These are phyloP conservation scores for Chlorella sp. DNA, from an alignment of 139 green algal genomes.

Conservation along the genomic window DNA sequence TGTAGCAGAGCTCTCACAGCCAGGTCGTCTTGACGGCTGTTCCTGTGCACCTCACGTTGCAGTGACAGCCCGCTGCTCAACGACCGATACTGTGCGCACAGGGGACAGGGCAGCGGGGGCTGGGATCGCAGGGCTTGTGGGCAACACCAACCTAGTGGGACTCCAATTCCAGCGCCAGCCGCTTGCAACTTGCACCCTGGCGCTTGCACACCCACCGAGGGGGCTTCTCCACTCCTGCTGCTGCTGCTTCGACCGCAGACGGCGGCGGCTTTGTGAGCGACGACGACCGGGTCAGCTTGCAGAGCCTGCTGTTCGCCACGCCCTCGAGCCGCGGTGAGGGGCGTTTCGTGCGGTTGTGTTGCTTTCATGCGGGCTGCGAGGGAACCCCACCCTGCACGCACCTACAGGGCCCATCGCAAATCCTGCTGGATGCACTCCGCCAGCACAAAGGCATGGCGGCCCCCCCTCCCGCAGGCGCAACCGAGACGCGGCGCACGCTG, in stretches of 20 bases:
- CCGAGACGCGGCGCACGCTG: neutral
- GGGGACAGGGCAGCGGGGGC: conserved; percentile 58
- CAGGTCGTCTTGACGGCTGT: neutral
- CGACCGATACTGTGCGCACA: neutral
- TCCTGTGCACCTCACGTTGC: neutral
- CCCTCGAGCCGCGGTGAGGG: conserved; percentile 5
- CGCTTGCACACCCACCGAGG: neutral
- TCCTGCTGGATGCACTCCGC: too few species aligned
- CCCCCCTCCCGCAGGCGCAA: neutral
- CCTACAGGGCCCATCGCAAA: too few species aligned
- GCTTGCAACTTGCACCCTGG: too few species aligned
- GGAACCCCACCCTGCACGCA: neutral
- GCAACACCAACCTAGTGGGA: neutral
- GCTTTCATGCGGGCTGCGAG: neutral
- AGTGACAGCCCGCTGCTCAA: neutral
- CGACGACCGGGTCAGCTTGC: conserved; percentile 38
- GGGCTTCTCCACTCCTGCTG: neutral
- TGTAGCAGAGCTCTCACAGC: neutral
- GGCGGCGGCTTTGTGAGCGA: conserved; percentile 39
- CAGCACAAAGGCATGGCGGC: too few species aligned
- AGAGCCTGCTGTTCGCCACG: conserved; percentile 37
- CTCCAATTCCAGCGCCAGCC: too few species aligned
- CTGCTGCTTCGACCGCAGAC: conserved; percentile 14
- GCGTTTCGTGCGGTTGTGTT: neutral
- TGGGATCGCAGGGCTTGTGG: neutral